Evolutionary conservation across 257 asterid species (phyloP), one percentile per base, ranked within the genome.

Genomic region (Ballota nigra): DNA sequence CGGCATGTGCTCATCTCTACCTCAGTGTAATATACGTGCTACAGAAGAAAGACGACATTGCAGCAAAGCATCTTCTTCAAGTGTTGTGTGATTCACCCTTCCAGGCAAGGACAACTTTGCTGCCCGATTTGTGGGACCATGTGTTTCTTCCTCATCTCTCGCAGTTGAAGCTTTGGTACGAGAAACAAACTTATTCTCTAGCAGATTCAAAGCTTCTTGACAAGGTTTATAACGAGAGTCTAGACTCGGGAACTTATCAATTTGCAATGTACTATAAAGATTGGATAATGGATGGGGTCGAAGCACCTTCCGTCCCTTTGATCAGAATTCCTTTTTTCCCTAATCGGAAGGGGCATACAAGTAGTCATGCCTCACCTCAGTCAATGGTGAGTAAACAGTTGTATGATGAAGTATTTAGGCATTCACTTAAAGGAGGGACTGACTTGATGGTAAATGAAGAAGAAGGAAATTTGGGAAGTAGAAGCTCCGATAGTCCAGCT

Each of bases 1-100:
- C 97, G n/a, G 93, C 97, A 58, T 89, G 95, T 82, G 93, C 97
- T 79, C 97, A 89, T 86, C 85, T 92, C 72, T 92, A 92, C 79
- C 96, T 89, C 68, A 80, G 95, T 62, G 81, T 87, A 69, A 83
- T 85, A 73, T 92, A 84, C 67, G 77, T 75, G 81, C 77, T 89
- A 9, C 97, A 89, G 70, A 84, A 78, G n/a, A 89, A 89, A 55
- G 91, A 89, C 26, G 75, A 80, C 31, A 82, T 79, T 51, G 76
- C 96, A 62, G 88, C 95, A 63, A 92, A 82, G 73, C 95, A 89
- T 81, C 77, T 92, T 65, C 96, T 89, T 74, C 93, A 87, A 74
- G 92, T 89, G 53, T 86, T 87, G 72, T 78, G 86, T 4, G 86
- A 81, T 80, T 84, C 96, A 0, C 95, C 97, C 2, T 83, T 72